These are phyloP conservation scores for Exobasidium rhododendri DNA, from an alignment of 1,284 basidiomycete genomes.

Conservation along the genomic window DNA sequence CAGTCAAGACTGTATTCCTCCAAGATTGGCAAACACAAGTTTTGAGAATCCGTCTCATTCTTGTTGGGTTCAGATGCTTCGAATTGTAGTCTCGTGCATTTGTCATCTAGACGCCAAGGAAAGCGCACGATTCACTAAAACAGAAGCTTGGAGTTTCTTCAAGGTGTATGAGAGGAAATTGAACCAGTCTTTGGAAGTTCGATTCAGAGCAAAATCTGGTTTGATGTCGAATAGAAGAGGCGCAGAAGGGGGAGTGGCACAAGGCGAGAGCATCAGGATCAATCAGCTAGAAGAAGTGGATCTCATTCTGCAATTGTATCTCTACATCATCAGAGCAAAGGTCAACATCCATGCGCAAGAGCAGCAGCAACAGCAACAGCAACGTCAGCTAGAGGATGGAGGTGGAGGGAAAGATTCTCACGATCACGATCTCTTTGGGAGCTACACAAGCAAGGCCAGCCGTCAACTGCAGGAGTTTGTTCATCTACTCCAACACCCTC, in stretches of 20 bases:
- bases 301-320: slow-evolving; percentile 69
- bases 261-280: background rate
- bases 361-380: background rate
- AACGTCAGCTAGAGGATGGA: background rate
- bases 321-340: slow-evolving; percentile 34
- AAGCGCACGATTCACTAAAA: slow-evolving; percentile 74
- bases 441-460: slow-evolving; percentile 67
- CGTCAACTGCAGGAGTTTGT: slow-evolving; percentile 80
- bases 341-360: background rate
- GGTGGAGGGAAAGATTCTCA: background rate
- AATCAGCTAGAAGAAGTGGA: slow-evolving; percentile 27
- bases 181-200: background rate
- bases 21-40: slow-evolving; percentile 62
- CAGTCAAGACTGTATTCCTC: background rate
- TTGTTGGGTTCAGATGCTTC: slow-evolving; percentile 79
- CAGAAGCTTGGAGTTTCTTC: slow-evolving; percentile 78
- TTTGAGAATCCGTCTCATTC: slow-evolving; percentile 73
- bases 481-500: slow-evolving; percentile 84
- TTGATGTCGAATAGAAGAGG: background rate
- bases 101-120: slow-evolving; percentile 59
- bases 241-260: background rate
- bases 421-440: slow-evolving; percentile 57
- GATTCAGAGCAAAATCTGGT: background rate
- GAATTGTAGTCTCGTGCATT: slow-evolving; percentile 73
- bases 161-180: slow-evolving; percentile 75